phyloP scores from a whole-genome alignment of 2,329 filamentous ascomycete genomes.

The Cladosporium sp. region DNA sequence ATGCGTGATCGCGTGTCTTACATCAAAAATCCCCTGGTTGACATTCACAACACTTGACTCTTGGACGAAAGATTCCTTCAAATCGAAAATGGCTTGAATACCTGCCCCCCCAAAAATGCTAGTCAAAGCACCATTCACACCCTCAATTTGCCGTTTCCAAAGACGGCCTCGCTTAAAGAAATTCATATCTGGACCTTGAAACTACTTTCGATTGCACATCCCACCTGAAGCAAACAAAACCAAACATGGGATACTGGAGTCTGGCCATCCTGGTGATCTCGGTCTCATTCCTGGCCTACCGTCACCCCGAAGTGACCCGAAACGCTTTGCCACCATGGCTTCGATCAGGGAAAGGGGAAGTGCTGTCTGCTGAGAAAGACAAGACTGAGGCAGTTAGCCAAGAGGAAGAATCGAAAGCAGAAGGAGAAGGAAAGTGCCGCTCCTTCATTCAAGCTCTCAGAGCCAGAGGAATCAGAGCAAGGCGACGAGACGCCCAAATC shows the following conservation, averaged over 20 bases:
- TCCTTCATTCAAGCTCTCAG: not conserved
- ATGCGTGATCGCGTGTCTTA: too few relatives aligned
- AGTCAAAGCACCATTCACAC: not conserved
- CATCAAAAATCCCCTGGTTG: too few relatives aligned
- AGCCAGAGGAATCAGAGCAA: constrained; percentile 7
- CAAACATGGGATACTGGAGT: constrained; percentile 41
- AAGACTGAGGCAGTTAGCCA: not conserved
- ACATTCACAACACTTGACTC: too few relatives aligned
- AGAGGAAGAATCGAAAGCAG: not conserved
- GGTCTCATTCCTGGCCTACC: constrained; percentile 38
- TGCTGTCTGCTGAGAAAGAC: not conserved
- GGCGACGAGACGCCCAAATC: constrained; percentile 25
- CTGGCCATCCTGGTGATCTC: constrained; percentile 37
- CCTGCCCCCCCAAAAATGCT: not conserved
- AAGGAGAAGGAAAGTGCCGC: not conserved
- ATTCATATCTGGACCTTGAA: not conserved
- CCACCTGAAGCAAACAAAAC: not conserved
- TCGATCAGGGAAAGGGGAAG: not conserved
- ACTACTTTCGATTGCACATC: not conserved
- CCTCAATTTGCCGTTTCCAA: not conserved
- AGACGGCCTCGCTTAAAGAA: not conserved
- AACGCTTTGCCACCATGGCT: constrained; percentile 28
- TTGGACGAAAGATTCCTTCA: too few relatives aligned
- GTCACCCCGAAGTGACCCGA: constrained; percentile 35
- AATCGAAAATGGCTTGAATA: not conserved